Evolutionary conservation across 2,329 filamentous ascomycete genomes (phyloP).

Genomic region (Alternaria viburni): DNA sequence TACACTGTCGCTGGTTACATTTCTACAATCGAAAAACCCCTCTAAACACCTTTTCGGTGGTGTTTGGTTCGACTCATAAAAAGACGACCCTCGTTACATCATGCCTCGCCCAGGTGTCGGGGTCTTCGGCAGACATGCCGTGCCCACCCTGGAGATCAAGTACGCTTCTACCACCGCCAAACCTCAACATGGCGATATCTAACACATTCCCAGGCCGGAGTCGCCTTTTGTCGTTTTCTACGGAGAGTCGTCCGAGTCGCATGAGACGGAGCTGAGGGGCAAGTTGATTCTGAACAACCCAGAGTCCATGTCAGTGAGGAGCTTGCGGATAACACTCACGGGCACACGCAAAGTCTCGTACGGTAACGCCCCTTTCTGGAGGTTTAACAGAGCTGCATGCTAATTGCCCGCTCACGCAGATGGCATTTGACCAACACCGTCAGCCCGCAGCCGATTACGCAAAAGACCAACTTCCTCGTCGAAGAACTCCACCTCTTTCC

Average conservation of each 20-base stretch:
- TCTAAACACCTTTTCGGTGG: neutral
- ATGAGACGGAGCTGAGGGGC: conserved; percentile 54
- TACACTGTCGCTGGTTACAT: neutral
- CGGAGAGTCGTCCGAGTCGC: conserved; percentile 55
- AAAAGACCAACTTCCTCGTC: conserved; percentile 56
- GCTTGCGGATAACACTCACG: conserved; percentile 55
- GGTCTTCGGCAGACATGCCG: conserved; percentile 44
- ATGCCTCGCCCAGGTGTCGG: conserved; percentile 44
- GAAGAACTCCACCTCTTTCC: conserved; percentile 55
- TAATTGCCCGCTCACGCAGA: conserved; percentile 27
- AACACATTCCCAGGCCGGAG: conserved; percentile 46
- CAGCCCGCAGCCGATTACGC: conserved; percentile 51
- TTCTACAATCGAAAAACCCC: neutral
- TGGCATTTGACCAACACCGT: conserved; percentile 48
- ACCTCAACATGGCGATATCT: neutral
- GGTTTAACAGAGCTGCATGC: neutral
- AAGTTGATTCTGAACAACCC: conserved; percentile 55
- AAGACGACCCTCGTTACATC: conserved; percentile 11
- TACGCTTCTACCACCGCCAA: conserved; percentile 29
- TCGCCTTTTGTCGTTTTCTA: conserved; percentile 58
- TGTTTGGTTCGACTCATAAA: neutral
- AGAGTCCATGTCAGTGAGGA: conserved; percentile 56
- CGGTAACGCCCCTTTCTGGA: conserved; percentile 14
- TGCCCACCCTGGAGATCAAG: conserved; percentile 53
- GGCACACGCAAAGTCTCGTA: conserved; percentile 58